These are phyloP conservation scores for Acanthamoeba lenticulata DNA, from an alignment of 208 protist species.

Conservation along the genomic window DNA sequence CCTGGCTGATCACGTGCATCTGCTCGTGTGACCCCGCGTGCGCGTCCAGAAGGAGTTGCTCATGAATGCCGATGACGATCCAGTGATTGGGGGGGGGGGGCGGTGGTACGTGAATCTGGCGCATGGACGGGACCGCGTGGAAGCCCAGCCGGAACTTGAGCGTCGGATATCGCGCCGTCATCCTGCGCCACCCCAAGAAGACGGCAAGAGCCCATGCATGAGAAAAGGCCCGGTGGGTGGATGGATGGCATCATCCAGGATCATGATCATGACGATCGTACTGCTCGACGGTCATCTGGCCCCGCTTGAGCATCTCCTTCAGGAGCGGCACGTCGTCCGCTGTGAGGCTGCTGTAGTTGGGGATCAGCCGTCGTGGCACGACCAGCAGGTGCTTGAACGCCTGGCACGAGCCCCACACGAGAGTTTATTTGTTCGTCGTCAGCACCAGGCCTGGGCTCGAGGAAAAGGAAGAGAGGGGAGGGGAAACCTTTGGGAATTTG, in stretches of 20 bases:
- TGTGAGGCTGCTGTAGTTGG: neutral
- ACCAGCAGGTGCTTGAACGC: conserved; percentile 48
- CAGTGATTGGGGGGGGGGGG: too few relatives aligned
- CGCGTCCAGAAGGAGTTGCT: too few relatives aligned
- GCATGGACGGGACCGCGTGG: conserved; percentile 30
- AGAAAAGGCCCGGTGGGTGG: neutral
- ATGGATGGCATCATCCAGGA: neutral
- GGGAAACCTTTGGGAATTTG: conserved; percentile 58
- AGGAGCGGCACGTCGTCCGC: conserved; percentile 35
- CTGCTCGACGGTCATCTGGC: conserved; percentile 8
- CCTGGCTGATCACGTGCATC: conserved; percentile 59
- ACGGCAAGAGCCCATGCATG: neutral
- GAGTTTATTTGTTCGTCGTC: too few relatives aligned
- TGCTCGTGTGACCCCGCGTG: neutral
- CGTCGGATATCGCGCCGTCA: neutral
- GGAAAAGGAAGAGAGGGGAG: too few relatives aligned
- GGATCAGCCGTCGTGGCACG: neutral
- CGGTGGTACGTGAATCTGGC: conserved; percentile 15
- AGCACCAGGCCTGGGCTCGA: too few relatives aligned
- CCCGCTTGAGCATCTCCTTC: conserved; percentile 8
- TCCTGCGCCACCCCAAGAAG: neutral
- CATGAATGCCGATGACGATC: too few relatives aligned
- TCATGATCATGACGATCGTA: neutral
- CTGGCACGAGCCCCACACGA: too few relatives aligned
- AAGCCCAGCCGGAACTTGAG: conserved; percentile 46